Percentiles rank a stretch among this genome's conserved stretches.
Evolutionary conservation across 2,329 filamentous ascomycete species (phyloP).

Genomic region (Aspergillus pseudonomiae): DNA sequence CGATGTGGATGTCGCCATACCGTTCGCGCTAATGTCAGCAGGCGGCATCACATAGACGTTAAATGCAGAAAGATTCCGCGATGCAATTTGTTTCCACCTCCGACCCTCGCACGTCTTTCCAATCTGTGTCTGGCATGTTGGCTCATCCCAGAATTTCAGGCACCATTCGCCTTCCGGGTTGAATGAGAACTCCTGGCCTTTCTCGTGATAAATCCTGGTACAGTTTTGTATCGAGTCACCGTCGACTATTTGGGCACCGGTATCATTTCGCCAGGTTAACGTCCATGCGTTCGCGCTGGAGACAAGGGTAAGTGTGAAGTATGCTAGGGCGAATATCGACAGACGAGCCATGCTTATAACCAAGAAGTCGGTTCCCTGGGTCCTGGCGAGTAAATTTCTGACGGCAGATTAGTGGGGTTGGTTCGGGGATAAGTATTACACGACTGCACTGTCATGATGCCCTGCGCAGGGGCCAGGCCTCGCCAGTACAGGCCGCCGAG

Average conservation of each 20-base stretch:
- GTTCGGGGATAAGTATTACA: neutral
- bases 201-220: constrained; percentile 18
- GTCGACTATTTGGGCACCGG: constrained; percentile 7
- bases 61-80: constrained; percentile 15
- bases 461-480: neutral
- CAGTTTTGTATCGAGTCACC: constrained; percentile 9
- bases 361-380: too few species aligned
- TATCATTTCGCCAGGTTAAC: constrained; percentile 18
- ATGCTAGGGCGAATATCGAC: neutral
- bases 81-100: constrained; percentile 13
- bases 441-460: neutral
- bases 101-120: constrained; percentile 16
- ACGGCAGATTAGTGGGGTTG: neutral
- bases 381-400: neutral
- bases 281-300: constrained; percentile 15
- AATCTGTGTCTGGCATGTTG: constrained; percentile 7
- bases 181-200: constrained; percentile 15
- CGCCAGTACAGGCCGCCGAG: neutral
- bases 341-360: constrained; percentile 9
- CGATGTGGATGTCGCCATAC: constrained; percentile 4
- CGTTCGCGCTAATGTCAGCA: constrained; percentile 2
- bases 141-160: constrained; percentile 15
- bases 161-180: constrained; percentile 21
- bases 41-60: constrained; percentile 19
- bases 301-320: neutral